phyloP scores from a whole-genome alignment of 805 yeast genomes.

The Wickerhamiella siamensis region DNA sequence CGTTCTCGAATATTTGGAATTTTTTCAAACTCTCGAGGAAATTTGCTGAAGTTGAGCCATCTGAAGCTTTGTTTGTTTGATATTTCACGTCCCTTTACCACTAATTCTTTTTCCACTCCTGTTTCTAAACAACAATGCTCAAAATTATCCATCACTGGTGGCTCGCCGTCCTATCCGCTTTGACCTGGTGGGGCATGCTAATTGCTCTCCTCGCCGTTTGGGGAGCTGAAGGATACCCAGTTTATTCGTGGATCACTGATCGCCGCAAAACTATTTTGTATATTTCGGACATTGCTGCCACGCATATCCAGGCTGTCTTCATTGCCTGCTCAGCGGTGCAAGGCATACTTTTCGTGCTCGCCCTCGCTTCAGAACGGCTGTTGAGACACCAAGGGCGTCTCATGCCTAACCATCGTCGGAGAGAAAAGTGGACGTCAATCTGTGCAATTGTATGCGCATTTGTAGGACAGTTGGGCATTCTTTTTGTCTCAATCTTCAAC shows the following conservation, averaged over 20 bases:
- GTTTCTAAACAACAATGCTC: conserved; percentile 17
- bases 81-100: too few relatives aligned
- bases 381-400: conserved; percentile 45
- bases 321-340: conserved; percentile 66
- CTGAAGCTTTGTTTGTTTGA: too few relatives aligned
- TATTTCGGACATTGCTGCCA: conserved; percentile 79
- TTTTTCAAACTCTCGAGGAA: too few relatives aligned
- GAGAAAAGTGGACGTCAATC: conserved; percentile 31
- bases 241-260: conserved; percentile 40
- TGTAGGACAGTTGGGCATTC: conserved; percentile 57
- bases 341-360: conserved; percentile 55
- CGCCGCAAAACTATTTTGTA: conserved; percentile 35
- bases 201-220: conserved; percentile 64
- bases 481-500: conserved; percentile 61
- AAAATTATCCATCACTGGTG: conserved; percentile 25
- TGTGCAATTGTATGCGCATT: conserved; percentile 34
- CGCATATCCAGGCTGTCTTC: conserved; percentile 71
- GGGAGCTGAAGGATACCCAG: conserved; percentile 70
- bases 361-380: conserved; percentile 46
- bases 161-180: conserved; percentile 50
- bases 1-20: too few relatives aligned
- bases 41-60: too few relatives aligned
- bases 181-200: conserved; percentile 87
- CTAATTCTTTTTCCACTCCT: too few relatives aligned
- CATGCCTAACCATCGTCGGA: conserved; percentile 34